Evolutionary conservation across 257 asterid species (phyloP), one percentile per base, ranked within the genome.

Genomic region (Petrea volubilis): DNA sequence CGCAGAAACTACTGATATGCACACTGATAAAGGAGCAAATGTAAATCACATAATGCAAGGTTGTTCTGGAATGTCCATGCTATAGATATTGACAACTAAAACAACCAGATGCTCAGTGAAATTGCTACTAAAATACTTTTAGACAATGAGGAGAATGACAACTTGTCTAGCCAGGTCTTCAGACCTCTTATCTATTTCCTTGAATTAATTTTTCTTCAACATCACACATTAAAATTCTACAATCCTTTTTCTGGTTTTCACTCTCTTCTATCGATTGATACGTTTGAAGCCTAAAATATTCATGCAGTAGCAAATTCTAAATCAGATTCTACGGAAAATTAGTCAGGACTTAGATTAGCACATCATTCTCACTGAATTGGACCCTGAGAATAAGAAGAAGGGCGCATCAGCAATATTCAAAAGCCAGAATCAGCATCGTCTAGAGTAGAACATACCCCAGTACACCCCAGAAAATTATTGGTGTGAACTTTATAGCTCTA

Each of bases 391-490:
- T 31, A 13, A 57, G 34, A 41, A 27, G 44, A 51, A 68, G 55
- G 64, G 50, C n/a, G 40, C 13, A 7, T 43, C 50, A 62, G 74
- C 49, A 69, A 68, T 67, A 34, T 34, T 43, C 12, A 64, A 72
- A 14, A 62, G 18, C 43, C 28, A 40, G 41, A 46, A 50, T 24
- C 49, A 51, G 51, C 75, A 23, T 34, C 38, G 60, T 29, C 57
- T 62, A 62, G 77, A 69, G 24, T 14, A 38, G 14, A 67, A 78
- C 93, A 72, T 90, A 91, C 99, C 99, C 96, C 20, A 88, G 77
- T 20, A 91, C 74, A 50, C 99, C 99, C 98, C 99, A 88, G 78
- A 94, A 94, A 38, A 94, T 40, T 69, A 90, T 68, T 51, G 99
- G 99, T 7, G 93, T 72, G 73, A 91, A 91, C 85, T 87, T 94